Conservation (phyloP, 257 asterid species). For the Thymus mandschuricus region DNA sequence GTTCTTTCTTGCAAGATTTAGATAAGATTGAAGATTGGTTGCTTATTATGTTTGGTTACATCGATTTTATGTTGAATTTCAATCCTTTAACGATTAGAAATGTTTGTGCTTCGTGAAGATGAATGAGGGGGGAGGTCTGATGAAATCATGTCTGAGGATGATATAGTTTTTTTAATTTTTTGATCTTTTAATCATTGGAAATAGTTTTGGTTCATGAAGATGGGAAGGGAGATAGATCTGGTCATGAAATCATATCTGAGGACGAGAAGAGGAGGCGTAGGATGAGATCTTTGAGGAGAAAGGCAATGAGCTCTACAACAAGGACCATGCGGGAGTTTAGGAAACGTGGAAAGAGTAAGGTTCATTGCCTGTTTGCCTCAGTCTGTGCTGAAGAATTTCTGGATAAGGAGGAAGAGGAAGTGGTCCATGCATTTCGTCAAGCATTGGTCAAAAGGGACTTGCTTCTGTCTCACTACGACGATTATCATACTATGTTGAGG, state of each 20-base stretch:
- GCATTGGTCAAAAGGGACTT: conserved; percentile 66
- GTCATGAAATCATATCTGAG: conserved; percentile 40
- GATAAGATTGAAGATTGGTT: conserved; percentile 1
- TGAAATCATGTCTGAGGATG: conserved; percentile 31
- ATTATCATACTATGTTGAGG: conserved; percentile 88
- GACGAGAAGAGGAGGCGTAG: conserved; percentile 47
- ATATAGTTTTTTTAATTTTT: background rate
- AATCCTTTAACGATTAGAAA: conserved; percentile 19
- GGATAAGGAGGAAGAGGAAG: conserved; percentile 81
- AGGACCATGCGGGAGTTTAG: conserved; percentile 27
- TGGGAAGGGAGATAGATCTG: conserved; percentile 43
- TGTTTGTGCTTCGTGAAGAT: conserved; percentile 29
- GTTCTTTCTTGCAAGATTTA: conserved; percentile 24
- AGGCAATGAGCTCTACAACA: conserved; percentile 40
- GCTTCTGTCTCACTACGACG: conserved; percentile 82
- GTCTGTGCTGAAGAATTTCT: conserved; percentile 67
- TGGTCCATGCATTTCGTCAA: conserved; percentile 62
- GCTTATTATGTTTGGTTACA: background rate
- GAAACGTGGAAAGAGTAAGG: conserved; percentile 42
- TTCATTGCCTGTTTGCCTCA: conserved; percentile 75
- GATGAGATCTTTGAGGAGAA: conserved; percentile 55
- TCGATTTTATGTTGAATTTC: background rate
- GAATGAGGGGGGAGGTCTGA: conserved; percentile 37
- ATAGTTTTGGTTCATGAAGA: conserved; percentile 32
- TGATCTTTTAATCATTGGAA: conserved; percentile 19